Conservation (phyloP, 495 filamentous ascomycete genomes). For the Penicilliopsis zonata region DNA sequence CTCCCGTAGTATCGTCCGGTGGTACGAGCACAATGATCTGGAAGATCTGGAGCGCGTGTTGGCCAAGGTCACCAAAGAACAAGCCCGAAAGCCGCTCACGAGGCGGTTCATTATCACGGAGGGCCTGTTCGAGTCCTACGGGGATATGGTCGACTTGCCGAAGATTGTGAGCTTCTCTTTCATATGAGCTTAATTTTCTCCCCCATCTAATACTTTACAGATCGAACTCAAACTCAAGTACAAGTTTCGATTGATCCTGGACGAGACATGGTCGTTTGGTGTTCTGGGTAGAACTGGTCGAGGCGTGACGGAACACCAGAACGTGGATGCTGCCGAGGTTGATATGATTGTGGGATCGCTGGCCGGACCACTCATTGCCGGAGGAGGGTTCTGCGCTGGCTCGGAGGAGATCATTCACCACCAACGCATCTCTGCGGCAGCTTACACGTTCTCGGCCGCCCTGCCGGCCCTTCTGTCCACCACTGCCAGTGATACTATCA, state of each 20-base stretch:
- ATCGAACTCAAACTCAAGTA: constrained; percentile 86
- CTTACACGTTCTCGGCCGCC: constrained; percentile 92
- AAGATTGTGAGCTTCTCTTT: constrained; percentile 52
- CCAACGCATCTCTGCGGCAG: constrained; percentile 78
- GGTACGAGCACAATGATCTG: constrained; percentile 96
- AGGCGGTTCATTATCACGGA: constrained; percentile 94
- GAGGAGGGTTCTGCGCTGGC: constrained; percentile 91
- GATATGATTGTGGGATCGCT: constrained; percentile 96
- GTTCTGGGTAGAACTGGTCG: constrained; percentile 83
- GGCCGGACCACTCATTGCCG: constrained; percentile 78
- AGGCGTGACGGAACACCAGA: constrained; percentile 88
- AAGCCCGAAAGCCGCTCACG: constrained; percentile 78
- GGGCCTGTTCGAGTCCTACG: constrained; percentile 82
- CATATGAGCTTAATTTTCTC: not conserved
- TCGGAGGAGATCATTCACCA: constrained; percentile 84
- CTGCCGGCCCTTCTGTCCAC: constrained; percentile 88
- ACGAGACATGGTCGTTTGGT: constrained; percentile 95
- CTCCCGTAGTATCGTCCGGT: constrained; percentile 75
- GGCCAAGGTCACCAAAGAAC: constrained; percentile 73
- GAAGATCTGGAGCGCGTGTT: constrained; percentile 82
- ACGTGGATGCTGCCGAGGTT: constrained; percentile 78
- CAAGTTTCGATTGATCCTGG: constrained; percentile 94
- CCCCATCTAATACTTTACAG: constrained; percentile 21
- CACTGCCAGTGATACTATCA: constrained; percentile 82
- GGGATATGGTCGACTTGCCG: constrained; percentile 76